A percentile compares a stretch with the other conserved stretches of the same genome.
Evolutionary conservation across 164 flowering plant genomes (phyloP).

Genomic region (Aristolochia fimbriata): DNA sequence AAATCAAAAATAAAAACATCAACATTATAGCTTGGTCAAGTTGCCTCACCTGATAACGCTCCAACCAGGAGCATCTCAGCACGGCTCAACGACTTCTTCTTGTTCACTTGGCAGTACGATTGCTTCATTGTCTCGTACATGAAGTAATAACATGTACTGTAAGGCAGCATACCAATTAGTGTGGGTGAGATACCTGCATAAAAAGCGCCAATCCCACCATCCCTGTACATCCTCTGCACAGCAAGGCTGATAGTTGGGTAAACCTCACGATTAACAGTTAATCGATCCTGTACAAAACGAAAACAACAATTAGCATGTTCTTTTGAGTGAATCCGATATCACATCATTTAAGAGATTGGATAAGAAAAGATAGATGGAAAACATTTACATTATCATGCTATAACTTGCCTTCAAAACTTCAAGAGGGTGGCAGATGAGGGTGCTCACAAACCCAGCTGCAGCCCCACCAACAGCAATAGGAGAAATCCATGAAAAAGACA

Average conservation of each 20-base stretch:
- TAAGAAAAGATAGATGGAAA: no score
- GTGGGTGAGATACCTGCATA: slow-evolving; percentile 86
- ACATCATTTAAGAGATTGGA: no score
- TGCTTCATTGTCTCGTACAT: slow-evolving; percentile 82
- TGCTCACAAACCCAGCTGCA: slow-evolving; percentile 84
- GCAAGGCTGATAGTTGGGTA: slow-evolving; percentile 66
- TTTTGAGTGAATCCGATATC: not conserved
- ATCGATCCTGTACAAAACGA: slow-evolving; percentile 53
- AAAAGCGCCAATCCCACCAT: slow-evolving; percentile 67
- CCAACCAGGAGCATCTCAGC: slow-evolving; percentile 82
- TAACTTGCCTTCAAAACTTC: slow-evolving; percentile 72
- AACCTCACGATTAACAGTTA: slow-evolving; percentile 67
- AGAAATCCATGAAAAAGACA: slow-evolving; percentile 78
- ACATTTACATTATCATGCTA: not conserved
- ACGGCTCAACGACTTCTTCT: slow-evolving; percentile 60
- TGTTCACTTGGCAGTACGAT: slow-evolving; percentile 53
- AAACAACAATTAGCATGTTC: slow-evolving; percentile 1
- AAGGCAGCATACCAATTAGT: slow-evolving; percentile 92
- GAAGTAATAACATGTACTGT: slow-evolving; percentile 90
- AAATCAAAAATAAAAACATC: no score
- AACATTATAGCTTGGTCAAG: not conserved
- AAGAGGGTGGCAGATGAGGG: slow-evolving; percentile 88
- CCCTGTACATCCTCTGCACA: slow-evolving; percentile 50
- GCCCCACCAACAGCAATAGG: slow-evolving; percentile 98
- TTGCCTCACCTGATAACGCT: slow-evolving; percentile 68